phyloP scores from a whole-genome alignment of 2,329 filamentous ascomycete genomes.

The Ilyonectria robusta region DNA sequence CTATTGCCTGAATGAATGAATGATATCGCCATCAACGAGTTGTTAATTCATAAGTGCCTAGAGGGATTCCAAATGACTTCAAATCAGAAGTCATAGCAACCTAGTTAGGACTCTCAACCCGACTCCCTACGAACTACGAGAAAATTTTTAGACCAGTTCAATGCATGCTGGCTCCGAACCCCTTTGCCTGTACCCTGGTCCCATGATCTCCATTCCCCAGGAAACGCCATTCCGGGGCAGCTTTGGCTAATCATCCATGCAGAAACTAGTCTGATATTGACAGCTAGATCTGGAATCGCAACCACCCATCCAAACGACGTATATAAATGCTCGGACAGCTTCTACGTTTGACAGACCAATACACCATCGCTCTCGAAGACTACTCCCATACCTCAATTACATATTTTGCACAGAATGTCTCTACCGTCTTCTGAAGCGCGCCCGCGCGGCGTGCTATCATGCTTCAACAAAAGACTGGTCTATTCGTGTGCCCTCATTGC shows the following conservation, averaged over 20 bases:
- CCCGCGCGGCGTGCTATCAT: not conserved
- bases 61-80: too few species aligned
- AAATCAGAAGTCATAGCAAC: not conserved
- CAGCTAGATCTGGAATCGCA: not conserved
- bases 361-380: not conserved
- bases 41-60: not conserved
- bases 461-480: not conserved
- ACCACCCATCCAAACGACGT: not conserved
- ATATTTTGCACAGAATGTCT: not conserved
- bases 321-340: not conserved
- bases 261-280: not conserved
- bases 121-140: not conserved
- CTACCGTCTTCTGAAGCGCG: not conserved
- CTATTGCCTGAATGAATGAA: not conserved
- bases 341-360: not conserved
- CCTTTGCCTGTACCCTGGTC: not conserved
- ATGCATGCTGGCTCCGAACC: not conserved
- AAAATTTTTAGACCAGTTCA: not conserved
- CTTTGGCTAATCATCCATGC: not conserved
- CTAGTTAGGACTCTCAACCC: not conserved
- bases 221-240: not conserved
- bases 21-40: not conserved
- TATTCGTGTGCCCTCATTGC: constrained; percentile 44
- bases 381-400: not conserved
- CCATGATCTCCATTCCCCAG: not conserved